phyloP scores from a whole-genome alignment of 257 asterid species.

The Euphrasia confusa region DNA sequence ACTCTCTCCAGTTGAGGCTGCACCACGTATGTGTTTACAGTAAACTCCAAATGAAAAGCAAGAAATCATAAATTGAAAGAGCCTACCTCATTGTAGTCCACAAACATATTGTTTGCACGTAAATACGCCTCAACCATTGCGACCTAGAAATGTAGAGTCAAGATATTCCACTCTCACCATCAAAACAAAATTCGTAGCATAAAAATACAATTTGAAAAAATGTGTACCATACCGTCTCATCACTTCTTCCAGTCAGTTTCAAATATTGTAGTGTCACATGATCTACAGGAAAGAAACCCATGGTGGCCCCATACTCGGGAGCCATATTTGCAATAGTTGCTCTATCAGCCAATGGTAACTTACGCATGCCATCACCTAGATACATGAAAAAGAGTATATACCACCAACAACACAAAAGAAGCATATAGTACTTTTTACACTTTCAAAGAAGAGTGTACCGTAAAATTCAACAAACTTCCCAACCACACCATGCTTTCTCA shows the following conservation, averaged over 20 bases:
- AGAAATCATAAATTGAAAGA: background rate
- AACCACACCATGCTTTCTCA: conserved; percentile 86
- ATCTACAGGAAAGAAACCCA: conserved; percentile 98
- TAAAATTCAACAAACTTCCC: conserved; percentile 85
- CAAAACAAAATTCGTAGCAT: background rate
- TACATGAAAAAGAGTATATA: conserved; percentile 16
- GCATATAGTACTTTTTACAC: background rate
- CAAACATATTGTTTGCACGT: conserved; percentile 76
- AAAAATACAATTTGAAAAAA: background rate
- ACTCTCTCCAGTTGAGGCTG: conserved; percentile 84
- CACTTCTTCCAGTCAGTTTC: conserved; percentile 79
- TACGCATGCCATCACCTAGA: conserved; percentile 77
- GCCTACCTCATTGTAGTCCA: conserved; percentile 73
- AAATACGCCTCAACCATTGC: conserved; percentile 80
- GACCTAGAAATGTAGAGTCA: conserved; percentile 42
- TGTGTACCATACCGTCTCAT: conserved; percentile 51
- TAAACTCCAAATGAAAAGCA: conserved; percentile 16
- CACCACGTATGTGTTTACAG: background rate
- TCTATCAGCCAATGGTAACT: conserved; percentile 76
- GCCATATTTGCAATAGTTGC: conserved; percentile 98
- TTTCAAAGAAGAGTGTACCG: conserved; percentile 32
- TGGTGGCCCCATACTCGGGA: conserved; percentile 95
- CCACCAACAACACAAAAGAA: background rate
- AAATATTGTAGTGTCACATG: conserved; percentile 80
- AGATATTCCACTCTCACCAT: background rate